These are phyloP conservation scores for Neurospora sp. DNA, from an alignment of 495 filamentous ascomycete species.

Conservation along the genomic window DNA sequence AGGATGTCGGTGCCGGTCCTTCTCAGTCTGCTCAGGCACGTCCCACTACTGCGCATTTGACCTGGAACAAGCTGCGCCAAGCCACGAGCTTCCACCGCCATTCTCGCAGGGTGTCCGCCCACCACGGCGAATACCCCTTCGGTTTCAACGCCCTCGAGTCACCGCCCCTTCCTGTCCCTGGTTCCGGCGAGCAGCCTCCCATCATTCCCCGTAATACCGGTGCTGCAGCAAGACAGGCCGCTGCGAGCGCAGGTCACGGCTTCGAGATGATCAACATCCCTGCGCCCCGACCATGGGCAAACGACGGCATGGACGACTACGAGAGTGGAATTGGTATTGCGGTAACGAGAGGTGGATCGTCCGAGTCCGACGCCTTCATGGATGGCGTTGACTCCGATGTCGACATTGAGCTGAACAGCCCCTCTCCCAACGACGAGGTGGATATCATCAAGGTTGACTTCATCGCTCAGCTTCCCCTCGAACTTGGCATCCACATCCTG, in stretches of 20 bases:
- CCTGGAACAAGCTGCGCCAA: constrained; percentile 39
- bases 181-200: constrained; percentile 38
- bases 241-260: constrained; percentile 54
- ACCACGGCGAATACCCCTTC: constrained; percentile 24
- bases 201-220: constrained; percentile 45
- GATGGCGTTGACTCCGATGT: constrained; percentile 22
- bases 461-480: constrained; percentile 52
- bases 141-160: constrained; percentile 25
- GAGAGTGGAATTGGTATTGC: constrained; percentile 77
- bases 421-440: constrained; percentile 24
- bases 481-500: constrained; percentile 65
- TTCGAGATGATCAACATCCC: constrained; percentile 39
- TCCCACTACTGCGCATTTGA: constrained; percentile 36
- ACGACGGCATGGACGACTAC: constrained; percentile 44
- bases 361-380: constrained; percentile 28
- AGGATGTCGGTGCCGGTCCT: constrained; percentile 18
- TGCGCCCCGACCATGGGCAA: constrained; percentile 18
- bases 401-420: constrained; percentile 27
- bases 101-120: constrained; percentile 26
- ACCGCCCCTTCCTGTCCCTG: constrained; percentile 34
- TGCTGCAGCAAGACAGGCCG: constrained; percentile 62
- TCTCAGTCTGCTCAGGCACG: constrained; percentile 6
- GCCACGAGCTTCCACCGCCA: constrained; percentile 39
- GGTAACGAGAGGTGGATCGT: constrained; percentile 32
- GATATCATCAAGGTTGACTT: constrained; percentile 50